Evolutionary conservation across 352 stramenopile species (phyloP).

Genomic region (Peronospora tabacina): DNA sequence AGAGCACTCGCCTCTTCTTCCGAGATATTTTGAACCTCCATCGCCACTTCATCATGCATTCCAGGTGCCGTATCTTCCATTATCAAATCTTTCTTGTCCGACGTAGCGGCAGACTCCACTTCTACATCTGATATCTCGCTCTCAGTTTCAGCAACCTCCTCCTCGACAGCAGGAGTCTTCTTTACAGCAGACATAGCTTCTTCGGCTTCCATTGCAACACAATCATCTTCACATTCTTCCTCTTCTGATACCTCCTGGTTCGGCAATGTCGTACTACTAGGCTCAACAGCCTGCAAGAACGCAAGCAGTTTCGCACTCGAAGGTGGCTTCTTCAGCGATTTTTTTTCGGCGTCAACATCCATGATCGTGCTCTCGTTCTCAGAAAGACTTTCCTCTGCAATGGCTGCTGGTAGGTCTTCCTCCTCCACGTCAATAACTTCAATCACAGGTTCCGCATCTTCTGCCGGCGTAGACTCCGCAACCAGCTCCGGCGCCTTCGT

Average conservation of each 20-base stretch:
- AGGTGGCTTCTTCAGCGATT: slow-evolving; percentile 22
- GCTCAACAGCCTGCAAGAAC: slow-evolving; percentile 45
- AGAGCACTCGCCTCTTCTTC: slow-evolving; percentile 17
- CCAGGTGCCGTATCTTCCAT: slow-evolving; percentile 11
- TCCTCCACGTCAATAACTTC: slow-evolving; percentile 29
- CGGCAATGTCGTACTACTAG: slow-evolving; percentile 2
- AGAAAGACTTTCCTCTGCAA: slow-evolving; percentile 12
- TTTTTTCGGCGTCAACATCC: slow-evolving; percentile 11
- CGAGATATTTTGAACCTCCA: slow-evolving; percentile 15
- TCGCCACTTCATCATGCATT: slow-evolving; percentile 11
- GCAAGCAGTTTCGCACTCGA: slow-evolving; percentile 45
- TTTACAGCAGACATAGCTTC: slow-evolving; percentile 26
- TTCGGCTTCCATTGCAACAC: slow-evolving; percentile 23
- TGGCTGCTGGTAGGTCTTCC: slow-evolving; percentile 6
- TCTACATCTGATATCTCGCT: slow-evolving; percentile 14
- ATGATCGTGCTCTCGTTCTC: slow-evolving; percentile 10
- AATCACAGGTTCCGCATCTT: slow-evolving; percentile 9
- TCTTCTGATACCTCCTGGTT: slow-evolving; percentile 5
- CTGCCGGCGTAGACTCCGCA: slow-evolving; percentile 21
- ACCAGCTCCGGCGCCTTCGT: slow-evolving; percentile 8
- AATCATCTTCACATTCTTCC: slow-evolving; percentile 21
- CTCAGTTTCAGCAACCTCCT: slow-evolving; percentile 16
- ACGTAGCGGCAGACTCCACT: slow-evolving; percentile 15
- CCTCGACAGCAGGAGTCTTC: slow-evolving; percentile 20
- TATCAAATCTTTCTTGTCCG: slow-evolving; percentile 18